phyloP scores from a whole-genome alignment of 2,329 filamentous ascomycete species.

The Onygenales sp. region DNA sequence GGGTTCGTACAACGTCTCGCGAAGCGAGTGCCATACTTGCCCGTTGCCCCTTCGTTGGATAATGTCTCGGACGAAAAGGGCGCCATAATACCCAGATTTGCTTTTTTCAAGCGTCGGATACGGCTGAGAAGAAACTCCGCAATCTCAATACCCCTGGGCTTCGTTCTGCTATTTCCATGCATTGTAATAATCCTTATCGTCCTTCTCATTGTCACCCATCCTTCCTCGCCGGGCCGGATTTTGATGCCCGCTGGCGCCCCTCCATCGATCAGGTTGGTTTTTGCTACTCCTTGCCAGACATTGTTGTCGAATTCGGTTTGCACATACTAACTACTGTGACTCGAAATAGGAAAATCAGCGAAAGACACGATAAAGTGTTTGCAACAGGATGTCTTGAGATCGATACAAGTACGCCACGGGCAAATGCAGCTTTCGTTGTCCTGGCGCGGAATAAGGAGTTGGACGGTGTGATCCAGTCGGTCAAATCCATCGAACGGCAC shows the following conservation, averaged over 20 bases:
- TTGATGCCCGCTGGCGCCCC: slow-evolving; percentile 81
- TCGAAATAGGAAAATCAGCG: slow-evolving; percentile 73
- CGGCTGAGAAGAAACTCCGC: slow-evolving; percentile 84
- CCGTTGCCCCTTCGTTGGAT: slow-evolving; percentile 36
- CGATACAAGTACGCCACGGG: slow-evolving; percentile 67
- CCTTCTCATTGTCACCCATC: slow-evolving; percentile 79
- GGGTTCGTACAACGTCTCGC: slow-evolving; percentile 45
- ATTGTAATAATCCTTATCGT: slow-evolving; percentile 87
- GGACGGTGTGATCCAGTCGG: slow-evolving; percentile 88
- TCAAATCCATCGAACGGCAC: slow-evolving; percentile 96
- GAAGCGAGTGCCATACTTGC: slow-evolving; percentile 40
- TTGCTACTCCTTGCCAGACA: neutral
- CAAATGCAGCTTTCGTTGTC: slow-evolving; percentile 92
- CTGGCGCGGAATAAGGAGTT: slow-evolving; percentile 93
- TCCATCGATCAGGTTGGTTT: slow-evolving; percentile 72
- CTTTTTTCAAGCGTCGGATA: slow-evolving; percentile 79
- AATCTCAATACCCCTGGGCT: slow-evolving; percentile 82
- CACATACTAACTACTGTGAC: neutral
- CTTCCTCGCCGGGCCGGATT: slow-evolving; percentile 70
- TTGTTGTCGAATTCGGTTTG: neutral
- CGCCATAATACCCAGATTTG: slow-evolving; percentile 44
- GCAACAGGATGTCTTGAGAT: slow-evolving; percentile 73
- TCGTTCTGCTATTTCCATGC: slow-evolving; percentile 85
- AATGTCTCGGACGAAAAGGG: slow-evolving; percentile 37
- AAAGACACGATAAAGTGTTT: slow-evolving; percentile 95